These are phyloP conservation scores for Tetrapisispora fleetii DNA, from an alignment of 805 yeast genomes.

Conservation along the genomic window DNA sequence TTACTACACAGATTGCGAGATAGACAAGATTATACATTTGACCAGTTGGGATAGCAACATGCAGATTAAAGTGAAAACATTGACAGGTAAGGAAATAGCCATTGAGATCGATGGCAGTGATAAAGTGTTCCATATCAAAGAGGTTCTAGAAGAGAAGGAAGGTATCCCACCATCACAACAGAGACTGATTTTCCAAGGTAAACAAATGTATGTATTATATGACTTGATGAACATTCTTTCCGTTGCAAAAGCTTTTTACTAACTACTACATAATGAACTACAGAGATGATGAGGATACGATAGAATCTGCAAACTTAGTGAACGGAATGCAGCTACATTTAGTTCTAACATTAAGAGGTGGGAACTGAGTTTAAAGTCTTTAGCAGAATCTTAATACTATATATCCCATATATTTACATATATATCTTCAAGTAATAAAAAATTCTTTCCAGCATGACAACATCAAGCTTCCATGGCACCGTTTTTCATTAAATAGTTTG, in stretches of 20 bases:
- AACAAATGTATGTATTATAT: constrained; percentile 56
- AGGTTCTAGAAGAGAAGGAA: constrained; percentile 87
- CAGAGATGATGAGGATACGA: constrained; percentile 64
- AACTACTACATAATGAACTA: not conserved
- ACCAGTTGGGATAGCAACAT: not conserved
- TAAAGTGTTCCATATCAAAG: constrained; percentile 64
- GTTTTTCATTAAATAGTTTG: no score
- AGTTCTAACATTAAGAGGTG: constrained; percentile 90
- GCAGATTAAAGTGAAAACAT: constrained; percentile 24
- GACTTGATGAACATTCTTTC: not conserved
- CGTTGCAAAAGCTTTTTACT: constrained; percentile 7
- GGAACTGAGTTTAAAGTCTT: constrained; percentile 27
- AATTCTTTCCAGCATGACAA: not conserved
- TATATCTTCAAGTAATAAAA: no score
- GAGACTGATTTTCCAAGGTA: constrained; percentile 80
- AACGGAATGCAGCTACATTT: constrained; percentile 85
- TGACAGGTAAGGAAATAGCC: constrained; percentile 30
- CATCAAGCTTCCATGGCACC: not conserved
- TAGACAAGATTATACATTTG: not conserved
- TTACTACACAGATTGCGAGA: no score
- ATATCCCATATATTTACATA: not conserved
- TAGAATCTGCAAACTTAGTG: constrained; percentile 60
- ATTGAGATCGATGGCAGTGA: constrained; percentile 28
- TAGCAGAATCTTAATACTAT: not conserved
- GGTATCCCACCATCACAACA: constrained; percentile 97